Percentiles rank a stretch among this genome's conserved stretches.
Evolutionary conservation across 805 yeast species (phyloP).

Genomic region (Ogataea trehalophila): DNA sequence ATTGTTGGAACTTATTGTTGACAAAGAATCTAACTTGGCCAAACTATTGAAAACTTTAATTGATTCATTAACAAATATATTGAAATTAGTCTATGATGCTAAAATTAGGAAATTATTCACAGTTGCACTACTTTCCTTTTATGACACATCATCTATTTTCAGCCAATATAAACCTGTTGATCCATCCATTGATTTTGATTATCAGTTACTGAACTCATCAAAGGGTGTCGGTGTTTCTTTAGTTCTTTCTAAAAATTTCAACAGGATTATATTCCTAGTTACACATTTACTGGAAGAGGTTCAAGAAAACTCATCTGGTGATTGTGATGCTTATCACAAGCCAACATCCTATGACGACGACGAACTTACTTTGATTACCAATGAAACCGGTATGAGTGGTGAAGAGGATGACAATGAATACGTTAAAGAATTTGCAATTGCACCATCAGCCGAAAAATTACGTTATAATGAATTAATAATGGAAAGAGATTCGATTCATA

Average conservation of each 20-base stretch:
- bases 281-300: constrained; percentile 64
- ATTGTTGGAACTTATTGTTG: constrained; percentile 29
- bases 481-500: constrained; percentile 48
- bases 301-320: constrained; percentile 55
- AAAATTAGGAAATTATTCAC: constrained; percentile 54
- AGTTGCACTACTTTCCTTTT: constrained; percentile 26
- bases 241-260: constrained; percentile 22
- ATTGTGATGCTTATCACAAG: constrained; percentile 48
- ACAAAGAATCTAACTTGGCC: constrained; percentile 19
- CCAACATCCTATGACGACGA: constrained; percentile 36
- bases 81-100: constrained; percentile 62
- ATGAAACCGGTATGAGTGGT: constrained; percentile 17
- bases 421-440: constrained; percentile 20
- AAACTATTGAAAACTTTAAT: constrained; percentile 13
- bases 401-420: constrained; percentile 25
- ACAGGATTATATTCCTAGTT: constrained; percentile 21
- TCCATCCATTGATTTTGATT: constrained; percentile 15
- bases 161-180: constrained; percentile 13
- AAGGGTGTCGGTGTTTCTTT: constrained; percentile 18
- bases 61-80: constrained; percentile 26
- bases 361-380: constrained; percentile 20
- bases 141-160: constrained; percentile 16
- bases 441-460: constrained; percentile 37
- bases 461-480: constrained; percentile 36
- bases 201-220: constrained; percentile 24